phyloP scores from a whole-genome alignment of 495 filamentous ascomycete species.

The Penicillium verhagenii region DNA sequence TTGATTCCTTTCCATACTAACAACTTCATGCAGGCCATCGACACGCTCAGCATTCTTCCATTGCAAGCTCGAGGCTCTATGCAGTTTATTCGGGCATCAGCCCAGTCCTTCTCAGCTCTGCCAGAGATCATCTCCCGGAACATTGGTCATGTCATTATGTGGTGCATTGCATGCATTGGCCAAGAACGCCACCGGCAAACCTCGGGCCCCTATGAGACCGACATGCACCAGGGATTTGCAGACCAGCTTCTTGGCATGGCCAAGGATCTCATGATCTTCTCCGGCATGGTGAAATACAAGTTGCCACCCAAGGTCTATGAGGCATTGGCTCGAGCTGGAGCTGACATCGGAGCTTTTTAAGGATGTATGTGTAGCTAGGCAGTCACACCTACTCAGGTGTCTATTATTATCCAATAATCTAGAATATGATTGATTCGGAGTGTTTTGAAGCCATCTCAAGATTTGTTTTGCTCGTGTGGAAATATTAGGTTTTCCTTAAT shows the following conservation, averaged over 20 bases:
- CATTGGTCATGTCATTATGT: constrained; percentile 84
- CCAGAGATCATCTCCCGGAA: constrained; percentile 78
- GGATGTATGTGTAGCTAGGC: neutral
- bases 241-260: constrained; percentile 71
- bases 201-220: constrained; percentile 68
- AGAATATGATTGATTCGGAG: neutral
- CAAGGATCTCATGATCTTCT: constrained; percentile 90
- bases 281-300: constrained; percentile 88
- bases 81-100: constrained; percentile 66
- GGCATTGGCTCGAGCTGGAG: constrained; percentile 71
- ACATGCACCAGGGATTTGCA: constrained; percentile 65
- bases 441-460: too few relatives aligned
- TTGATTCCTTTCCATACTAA: constrained; percentile 3
- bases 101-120: constrained; percentile 72
- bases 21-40: constrained; percentile 60
- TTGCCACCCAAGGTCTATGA: constrained; percentile 75
- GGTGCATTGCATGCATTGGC: constrained; percentile 84
- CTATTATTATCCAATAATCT: neutral
- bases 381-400: neutral
- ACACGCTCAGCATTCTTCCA: constrained; percentile 71
- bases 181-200: constrained; percentile 66
- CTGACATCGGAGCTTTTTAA: constrained; percentile 63
- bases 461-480: too few relatives aligned
- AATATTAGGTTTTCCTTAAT: too few relatives aligned
- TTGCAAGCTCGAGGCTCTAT: constrained; percentile 68